These are phyloP conservation scores for Lachnellula cervina DNA, from an alignment of 2,329 filamentous ascomycete species.

Conservation along the genomic window DNA sequence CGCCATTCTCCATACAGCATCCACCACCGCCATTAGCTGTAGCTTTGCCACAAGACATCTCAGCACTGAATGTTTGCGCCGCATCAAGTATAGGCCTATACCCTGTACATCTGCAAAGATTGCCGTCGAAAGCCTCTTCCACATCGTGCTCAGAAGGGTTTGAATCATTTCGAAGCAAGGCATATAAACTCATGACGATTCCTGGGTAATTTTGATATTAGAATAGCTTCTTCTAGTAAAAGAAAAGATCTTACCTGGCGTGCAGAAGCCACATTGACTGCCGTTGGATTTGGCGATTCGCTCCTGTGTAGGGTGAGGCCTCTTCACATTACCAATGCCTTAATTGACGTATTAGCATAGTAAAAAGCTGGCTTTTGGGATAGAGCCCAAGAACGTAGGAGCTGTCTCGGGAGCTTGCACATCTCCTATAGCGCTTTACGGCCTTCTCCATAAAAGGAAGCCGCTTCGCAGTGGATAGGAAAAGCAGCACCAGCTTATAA, in stretches of 20 bases:
- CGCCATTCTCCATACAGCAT: conserved; percentile 66
- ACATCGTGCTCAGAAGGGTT: conserved; percentile 75
- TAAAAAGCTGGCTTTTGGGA: no score
- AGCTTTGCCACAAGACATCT: conserved; percentile 45
- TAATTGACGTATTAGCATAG: no score
- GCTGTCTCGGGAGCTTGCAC: no score
- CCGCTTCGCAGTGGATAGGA: no score
- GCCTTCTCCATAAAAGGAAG: no score
- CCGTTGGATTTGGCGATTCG: conserved; percentile 87
- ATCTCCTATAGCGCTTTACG: no score
- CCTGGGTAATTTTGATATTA: no score
- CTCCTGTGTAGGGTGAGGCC: conserved; percentile 85
- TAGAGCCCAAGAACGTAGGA: no score
- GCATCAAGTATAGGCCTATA: conserved; percentile 93
- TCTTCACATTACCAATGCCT: conserved; percentile 83
- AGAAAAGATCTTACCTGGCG: conserved; percentile 55
- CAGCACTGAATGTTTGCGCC: conserved; percentile 74
- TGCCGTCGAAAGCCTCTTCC: conserved; percentile 96
- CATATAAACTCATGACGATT: conserved; percentile 97
- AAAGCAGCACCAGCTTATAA: no score
- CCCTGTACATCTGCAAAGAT: conserved; percentile 89
- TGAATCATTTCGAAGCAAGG: conserved; percentile 78
- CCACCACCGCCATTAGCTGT: conserved; percentile 48
- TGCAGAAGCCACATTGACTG: conserved; percentile 91
- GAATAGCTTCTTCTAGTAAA: no score